Percentiles rank a stretch among this genome's conserved stretches.
These are phyloP conservation scores for Botryotinia narcissicola DNA, from an alignment of 2,329 filamentous ascomycete genomes.

Conservation along the genomic window DNA sequence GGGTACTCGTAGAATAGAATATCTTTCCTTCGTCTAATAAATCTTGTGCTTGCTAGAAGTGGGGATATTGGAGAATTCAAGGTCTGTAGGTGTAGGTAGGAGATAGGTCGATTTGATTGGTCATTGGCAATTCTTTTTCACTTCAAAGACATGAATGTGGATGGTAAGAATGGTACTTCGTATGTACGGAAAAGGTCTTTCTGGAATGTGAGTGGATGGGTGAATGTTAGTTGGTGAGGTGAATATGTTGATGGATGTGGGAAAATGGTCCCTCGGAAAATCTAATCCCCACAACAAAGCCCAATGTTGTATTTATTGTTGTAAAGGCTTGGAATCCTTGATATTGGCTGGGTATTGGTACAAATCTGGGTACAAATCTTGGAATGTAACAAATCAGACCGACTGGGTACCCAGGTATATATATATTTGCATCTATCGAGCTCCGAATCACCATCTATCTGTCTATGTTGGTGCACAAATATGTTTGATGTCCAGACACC, in stretches of 20 bases:
- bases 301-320: conserved; percentile 1
- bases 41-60: not conserved
- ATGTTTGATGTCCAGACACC: not conserved
- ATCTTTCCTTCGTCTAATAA: conserved; percentile 6
- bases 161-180: not conserved
- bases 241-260: not conserved
- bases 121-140: not conserved
- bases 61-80: not conserved
- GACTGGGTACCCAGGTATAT: not conserved
- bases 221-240: not conserved
- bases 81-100: not conserved
- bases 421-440: not conserved
- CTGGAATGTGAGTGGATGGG: not conserved
- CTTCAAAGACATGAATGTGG: not conserved
- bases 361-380: not conserved
- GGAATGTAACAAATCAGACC: not conserved
- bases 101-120: not conserved
- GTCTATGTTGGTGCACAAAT: not conserved
- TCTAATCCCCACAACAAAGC: conserved; percentile 7
- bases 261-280: not conserved
- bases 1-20: not conserved
- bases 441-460: not conserved
- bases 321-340: not conserved
- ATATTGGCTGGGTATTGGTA: not conserved
- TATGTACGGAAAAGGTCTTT: not conserved